Evolutionary conservation across 768 basidiomycete species (phyloP).

Genomic region (Lactarius tabidus): DNA sequence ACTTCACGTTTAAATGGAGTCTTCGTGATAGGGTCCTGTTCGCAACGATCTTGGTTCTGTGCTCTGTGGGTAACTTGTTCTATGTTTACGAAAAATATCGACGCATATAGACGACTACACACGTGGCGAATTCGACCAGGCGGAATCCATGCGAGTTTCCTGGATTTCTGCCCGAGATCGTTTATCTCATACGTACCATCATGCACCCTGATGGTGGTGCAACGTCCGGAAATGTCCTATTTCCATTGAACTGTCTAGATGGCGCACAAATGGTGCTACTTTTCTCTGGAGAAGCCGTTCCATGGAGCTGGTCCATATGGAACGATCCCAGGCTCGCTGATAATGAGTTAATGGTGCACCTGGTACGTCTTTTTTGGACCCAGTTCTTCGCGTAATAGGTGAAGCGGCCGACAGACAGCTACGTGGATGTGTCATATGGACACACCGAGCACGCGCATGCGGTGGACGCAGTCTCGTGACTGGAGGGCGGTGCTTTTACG

Average conservation of each 20-base stretch:
- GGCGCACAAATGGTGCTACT: conserved; percentile 48
- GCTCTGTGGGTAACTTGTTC: conserved; percentile 21
- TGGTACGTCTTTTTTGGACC: conserved; percentile 39
- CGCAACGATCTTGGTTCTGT: conserved; percentile 26
- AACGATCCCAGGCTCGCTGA: conserved; percentile 47
- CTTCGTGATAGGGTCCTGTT: conserved; percentile 17
- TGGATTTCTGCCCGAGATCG: conserved; percentile 6
- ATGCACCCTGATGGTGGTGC: conserved; percentile 22
- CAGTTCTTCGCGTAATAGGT: background rate
- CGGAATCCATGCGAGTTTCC: conserved; percentile 9
- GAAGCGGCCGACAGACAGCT: conserved; percentile 39
- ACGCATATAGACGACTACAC: background rate
- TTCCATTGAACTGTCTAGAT: conserved; percentile 33
- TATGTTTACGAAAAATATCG: background rate
- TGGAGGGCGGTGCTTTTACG: conserved; percentile 24
- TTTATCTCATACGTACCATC: conserved; percentile 15
- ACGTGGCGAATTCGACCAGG: background rate
- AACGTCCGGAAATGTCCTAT: background rate
- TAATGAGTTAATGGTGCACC: conserved; percentile 43
- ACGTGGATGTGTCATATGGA: conserved; percentile 50
- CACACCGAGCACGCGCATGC: background rate
- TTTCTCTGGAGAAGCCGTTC: conserved; percentile 51
- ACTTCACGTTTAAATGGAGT: background rate
- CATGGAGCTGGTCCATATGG: conserved; percentile 68
- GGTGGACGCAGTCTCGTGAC: conserved; percentile 7